Percentiles rank a stretch among this genome's conserved stretches.
Conservation (phyloP, 306 rosid genomes). For the Cucumis cinereus region DNA sequence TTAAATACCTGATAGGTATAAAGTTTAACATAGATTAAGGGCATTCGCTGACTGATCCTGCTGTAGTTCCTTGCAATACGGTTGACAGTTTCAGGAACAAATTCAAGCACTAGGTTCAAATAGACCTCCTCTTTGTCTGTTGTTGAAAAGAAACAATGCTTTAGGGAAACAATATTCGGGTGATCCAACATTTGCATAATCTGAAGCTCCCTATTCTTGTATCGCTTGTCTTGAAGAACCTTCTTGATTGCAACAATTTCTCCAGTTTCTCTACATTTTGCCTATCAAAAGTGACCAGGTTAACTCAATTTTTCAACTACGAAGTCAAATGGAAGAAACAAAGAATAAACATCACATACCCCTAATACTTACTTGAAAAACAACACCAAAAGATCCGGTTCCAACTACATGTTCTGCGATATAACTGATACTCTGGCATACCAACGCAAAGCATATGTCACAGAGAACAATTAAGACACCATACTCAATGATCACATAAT, state of each 20-base stretch:
- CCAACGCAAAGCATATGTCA: slow-evolving; percentile 12
- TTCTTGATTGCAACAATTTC: slow-evolving; percentile 97
- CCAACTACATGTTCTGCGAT: slow-evolving; percentile 90
- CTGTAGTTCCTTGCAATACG: slow-evolving; percentile 82
- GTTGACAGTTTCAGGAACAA: slow-evolving; percentile 86
- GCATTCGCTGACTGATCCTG: slow-evolving; percentile 91
- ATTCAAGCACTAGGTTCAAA: slow-evolving; percentile 92
- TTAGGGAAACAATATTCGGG: slow-evolving; percentile 83
- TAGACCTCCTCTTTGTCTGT: slow-evolving; percentile 91
- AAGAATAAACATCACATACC: background rate
- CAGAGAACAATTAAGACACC: background rate
- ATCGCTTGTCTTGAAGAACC: slow-evolving; percentile 98
- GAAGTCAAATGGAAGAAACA: background rate
- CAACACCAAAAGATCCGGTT: slow-evolving; percentile 96
- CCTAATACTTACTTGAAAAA: slow-evolving; percentile 55
- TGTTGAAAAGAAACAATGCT: slow-evolving; percentile 85
- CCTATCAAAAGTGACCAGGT: slow-evolving; percentile 32
- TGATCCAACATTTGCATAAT: slow-evolving; percentile 99
- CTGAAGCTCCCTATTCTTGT: slow-evolving; percentile 92
- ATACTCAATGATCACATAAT: slow-evolving; percentile 2
- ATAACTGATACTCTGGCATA: slow-evolving; percentile 60
- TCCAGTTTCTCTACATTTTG: slow-evolving; percentile 97
- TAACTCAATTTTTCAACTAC: background rate
- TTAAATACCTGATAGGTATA: slow-evolving; percentile 77
- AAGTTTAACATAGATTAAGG: slow-evolving; percentile 84